Conservation (phyloP, 2,329 filamentous ascomycete species). For the Microsporum ferrugineum region DNA sequence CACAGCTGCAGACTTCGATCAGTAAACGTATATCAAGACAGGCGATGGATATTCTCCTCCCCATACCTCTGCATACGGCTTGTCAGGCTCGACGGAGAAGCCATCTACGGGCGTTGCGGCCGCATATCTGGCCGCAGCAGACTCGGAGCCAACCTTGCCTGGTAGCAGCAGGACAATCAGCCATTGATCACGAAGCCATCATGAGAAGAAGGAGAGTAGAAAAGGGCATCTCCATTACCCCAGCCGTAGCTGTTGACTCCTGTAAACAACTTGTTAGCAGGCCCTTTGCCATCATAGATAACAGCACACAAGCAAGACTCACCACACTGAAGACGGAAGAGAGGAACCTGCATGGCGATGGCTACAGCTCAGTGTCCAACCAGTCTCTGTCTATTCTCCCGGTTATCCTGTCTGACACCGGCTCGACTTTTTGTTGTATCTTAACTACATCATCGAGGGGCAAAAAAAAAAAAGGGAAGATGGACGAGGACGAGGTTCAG, state of each 20-base stretch:
- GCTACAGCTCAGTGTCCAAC: not conserved
- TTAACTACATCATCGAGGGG: not conserved
- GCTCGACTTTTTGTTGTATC: too few relatives aligned
- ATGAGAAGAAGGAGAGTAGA: slow-evolving; percentile 9
- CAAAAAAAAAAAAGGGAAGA: not conserved
- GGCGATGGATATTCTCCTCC: slow-evolving; percentile 13
- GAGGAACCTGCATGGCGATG: slow-evolving; percentile 58
- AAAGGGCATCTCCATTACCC: slow-evolving; percentile 43
- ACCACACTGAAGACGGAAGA: slow-evolving; percentile 63
- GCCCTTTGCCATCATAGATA: not conserved
- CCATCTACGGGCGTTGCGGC: slow-evolving; percentile 66
- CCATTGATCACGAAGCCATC: slow-evolving; percentile 12
- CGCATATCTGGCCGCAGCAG: slow-evolving; percentile 80
- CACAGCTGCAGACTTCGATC: slow-evolving; percentile 56
- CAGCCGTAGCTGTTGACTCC: slow-evolving; percentile 98
- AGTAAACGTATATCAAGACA: slow-evolving; percentile 11
- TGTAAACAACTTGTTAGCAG: slow-evolving; percentile 21
- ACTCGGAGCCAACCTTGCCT: slow-evolving; percentile 78
- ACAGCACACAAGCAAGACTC: slow-evolving; percentile 14
- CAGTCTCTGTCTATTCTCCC: too few relatives aligned
- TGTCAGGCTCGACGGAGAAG: slow-evolving; percentile 70
- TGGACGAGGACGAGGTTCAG: not conserved
- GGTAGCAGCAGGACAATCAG: slow-evolving; percentile 19
- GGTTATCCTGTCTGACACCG: too few relatives aligned
- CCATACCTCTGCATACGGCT: slow-evolving; percentile 81